Conservation (phyloP, 345 rosid genomes). For the Eucalyptus tenuipes region DNA sequence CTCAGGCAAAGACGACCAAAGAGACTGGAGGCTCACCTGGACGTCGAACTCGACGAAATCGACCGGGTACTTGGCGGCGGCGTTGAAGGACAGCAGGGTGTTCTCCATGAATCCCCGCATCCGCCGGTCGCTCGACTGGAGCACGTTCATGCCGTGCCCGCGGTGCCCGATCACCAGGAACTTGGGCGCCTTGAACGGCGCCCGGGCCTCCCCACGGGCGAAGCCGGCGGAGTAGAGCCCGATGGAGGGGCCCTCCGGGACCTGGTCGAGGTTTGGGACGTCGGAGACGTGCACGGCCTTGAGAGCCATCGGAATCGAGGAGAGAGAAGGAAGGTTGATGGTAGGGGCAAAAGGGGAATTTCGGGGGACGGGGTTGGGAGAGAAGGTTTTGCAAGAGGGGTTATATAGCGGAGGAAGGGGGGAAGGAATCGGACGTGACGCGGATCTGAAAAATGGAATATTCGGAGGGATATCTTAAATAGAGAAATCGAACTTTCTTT, state of each 20-base stretch:
- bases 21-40: slow-evolving; percentile 40
- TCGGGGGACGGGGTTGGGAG: neutral
- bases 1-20: neutral
- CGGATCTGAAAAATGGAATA: neutral
- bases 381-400: neutral
- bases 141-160: slow-evolving; percentile 81
- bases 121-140: slow-evolving; percentile 53
- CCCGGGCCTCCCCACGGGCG: slow-evolving; percentile 14
- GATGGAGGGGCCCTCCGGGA: slow-evolving; percentile 40
- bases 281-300: slow-evolving; percentile 82
- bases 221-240: slow-evolving; percentile 19
- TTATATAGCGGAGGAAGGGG: neutral
- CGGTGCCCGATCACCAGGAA: slow-evolving; percentile 81
- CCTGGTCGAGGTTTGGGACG: slow-evolving; percentile 62
- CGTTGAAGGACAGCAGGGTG: slow-evolving; percentile 63
- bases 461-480: neutral
- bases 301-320: slow-evolving; percentile 35
- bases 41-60: slow-evolving; percentile 97
- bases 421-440: neutral
- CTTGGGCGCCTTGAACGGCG: slow-evolving; percentile 35
- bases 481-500: neutral
- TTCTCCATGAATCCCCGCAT: slow-evolving; percentile 68
- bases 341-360: neutral
- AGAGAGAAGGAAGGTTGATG: too few relatives aligned
- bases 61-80: slow-evolving; percentile 59